Base-by-base conservation (phyloP, 495 filamentous ascomycete genomes). In the Xylaria grammica region DNA sequence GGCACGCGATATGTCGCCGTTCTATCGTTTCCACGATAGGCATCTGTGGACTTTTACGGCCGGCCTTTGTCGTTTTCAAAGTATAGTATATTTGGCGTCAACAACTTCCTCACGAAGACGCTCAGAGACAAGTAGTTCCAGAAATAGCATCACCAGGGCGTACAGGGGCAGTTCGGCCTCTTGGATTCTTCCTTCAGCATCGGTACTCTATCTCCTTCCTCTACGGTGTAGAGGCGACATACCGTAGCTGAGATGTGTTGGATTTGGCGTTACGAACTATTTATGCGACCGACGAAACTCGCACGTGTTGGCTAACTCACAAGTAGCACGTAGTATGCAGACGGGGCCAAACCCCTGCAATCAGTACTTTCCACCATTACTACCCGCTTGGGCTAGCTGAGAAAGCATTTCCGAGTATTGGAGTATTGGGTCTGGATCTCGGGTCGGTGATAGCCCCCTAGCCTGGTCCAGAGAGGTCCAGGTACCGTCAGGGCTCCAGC, bases 401-500 rank as follows among this genome's bases (percentile, higher is more conserved):
- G 1, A 29, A 36, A 19, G 24, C 46, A 9, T 29, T 32, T 4
- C 19, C 7, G 4, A 45, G 15, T 9, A 58, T 58, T 36, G 6
- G 20, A 34, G 30, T 54, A 40, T 40, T 53, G 34, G 19, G 30
- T 38, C 30, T 55, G 4, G 48, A 29, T 56, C 48, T 3, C 10
- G 9, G 26, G 13, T 5, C 4, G 13, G 42, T 34, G 7, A 22
- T 11, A 34, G 54, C 19, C 42, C 56, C 56, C 56, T 48, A 24
- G 10, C 56, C 42, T 34, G 42, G 56, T 59, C 56, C 44, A 42
- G 48, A 62, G 24, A 52, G 24, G 60, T 46, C 24, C 48, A 51
- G 32, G 24, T 53, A 11, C 29, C 7, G n/a, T 51, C 11, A 27
- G 13, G 22, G 19, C 32, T 29, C 58, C 60, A 52, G 59, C 60